Evolutionary conservation across 2,329 filamentous ascomycete genomes (phyloP), one percentile per base, ranked within the genome.

Genomic region (Penicillium sp.): DNA sequence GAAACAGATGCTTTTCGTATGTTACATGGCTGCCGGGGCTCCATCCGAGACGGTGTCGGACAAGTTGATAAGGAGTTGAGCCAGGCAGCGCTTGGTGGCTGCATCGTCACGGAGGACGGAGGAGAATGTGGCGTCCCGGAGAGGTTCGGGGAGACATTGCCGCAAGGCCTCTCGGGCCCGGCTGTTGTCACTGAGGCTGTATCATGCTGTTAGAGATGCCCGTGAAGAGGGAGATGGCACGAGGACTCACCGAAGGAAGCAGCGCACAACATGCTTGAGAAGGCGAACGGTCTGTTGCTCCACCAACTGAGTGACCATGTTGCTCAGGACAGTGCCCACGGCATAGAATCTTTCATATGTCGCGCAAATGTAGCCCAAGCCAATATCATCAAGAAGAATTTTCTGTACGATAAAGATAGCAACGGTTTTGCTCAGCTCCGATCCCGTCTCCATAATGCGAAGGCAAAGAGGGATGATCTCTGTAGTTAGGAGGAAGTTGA

Each of bases 341-440:
- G 94, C 94, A 68, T 97, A 99, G 77, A 99, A 99, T 21, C 94
- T 86, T 80, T 99, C 94, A 69, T 99, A 99, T 0, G 94, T 99
- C 63, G 95, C 93, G 77, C 94, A 99, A 58, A 99, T 99, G 76
- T 99, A 99, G 70, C 94, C 94, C 61, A 99, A 83, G 4, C 94
- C 94, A 68, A 96, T 93, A 69, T 99, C 94, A 71, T 99, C 94
- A 3, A 99, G 84, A 51, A 99, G 79, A 27, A 99, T 99, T 82
- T 99, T 99, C 77, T 99, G 94, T 19, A 99, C 94, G 68, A 99
- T 99, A 80, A 99, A 99, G 69, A 99, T 99, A 57, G 94, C 94
- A 15, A 99, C 94, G 0, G 94, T 99, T 81, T 99, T 99, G 81
- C 92, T 97, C 59, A 99, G 84, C 77, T 99, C 94, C 0, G 92